Conservation (phyloP, 1,284 basidiomycete genomes). For the Cryptococcus floricola region DNA sequence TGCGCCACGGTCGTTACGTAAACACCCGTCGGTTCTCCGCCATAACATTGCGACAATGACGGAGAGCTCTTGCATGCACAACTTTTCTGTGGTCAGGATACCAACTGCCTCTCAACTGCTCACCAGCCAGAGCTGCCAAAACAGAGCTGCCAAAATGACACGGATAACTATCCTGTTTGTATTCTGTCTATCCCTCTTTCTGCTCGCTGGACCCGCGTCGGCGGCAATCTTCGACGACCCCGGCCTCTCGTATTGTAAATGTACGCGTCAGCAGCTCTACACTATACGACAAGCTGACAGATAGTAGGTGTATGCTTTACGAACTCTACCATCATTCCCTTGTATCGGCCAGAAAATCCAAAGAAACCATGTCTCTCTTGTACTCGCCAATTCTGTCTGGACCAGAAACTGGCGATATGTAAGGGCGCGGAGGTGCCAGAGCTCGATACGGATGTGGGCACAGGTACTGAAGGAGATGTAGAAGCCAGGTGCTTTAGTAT, state of each 20-base stretch:
- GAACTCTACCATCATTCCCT: slow-evolving; percentile 79
- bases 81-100: too few relatives aligned
- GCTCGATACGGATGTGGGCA: slow-evolving; percentile 83
- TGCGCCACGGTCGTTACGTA: too few relatives aligned
- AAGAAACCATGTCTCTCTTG: slow-evolving; percentile 86
- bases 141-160: too few relatives aligned
- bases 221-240: slow-evolving; percentile 35
- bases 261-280: slow-evolving; percentile 21
- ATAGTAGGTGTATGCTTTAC: slow-evolving; percentile 80
- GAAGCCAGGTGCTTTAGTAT: slow-evolving; percentile 91
- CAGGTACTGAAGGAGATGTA: slow-evolving; percentile 93
- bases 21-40: too few relatives aligned
- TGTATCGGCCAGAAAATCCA: slow-evolving; percentile 75
- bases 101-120: too few relatives aligned
- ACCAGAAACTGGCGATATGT: slow-evolving; percentile 84
- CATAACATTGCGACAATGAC: too few relatives aligned
- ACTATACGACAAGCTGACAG: neutral
- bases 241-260: slow-evolving; percentile 47
- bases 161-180: too few relatives aligned
- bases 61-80: too few relatives aligned
- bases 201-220: slow-evolving; percentile 4
- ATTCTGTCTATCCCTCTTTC: neutral
- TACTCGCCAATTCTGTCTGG: slow-evolving; percentile 91
- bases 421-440: slow-evolving; percentile 70
- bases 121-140: too few relatives aligned